phyloP scores from a whole-genome alignment of 2,329 filamentous ascomycete species.

The Trichophyton simii region DNA sequence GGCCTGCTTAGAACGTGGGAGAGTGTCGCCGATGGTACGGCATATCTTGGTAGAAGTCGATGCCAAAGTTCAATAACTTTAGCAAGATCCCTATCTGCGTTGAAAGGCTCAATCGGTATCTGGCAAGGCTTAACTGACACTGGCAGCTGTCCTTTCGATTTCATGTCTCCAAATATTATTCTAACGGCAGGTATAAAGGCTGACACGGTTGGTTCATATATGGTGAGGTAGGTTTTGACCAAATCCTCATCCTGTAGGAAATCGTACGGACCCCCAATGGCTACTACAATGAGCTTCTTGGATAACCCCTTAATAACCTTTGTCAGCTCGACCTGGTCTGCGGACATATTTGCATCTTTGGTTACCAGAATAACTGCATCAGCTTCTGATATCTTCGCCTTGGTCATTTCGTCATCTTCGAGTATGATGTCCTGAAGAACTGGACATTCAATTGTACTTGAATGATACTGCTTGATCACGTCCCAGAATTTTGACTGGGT shows the following conservation, averaged over 20 bases:
- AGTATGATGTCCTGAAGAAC: conserved; percentile 17
- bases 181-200: conserved; percentile 30
- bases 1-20: conserved; percentile 7
- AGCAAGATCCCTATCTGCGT: conserved; percentile 5
- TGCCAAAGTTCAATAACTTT: conserved; percentile 10
- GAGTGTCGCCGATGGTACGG: conserved; percentile 6
- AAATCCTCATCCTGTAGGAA: conserved; percentile 25
- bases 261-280: conserved; percentile 35
- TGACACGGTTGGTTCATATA: conserved; percentile 34
- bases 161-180: conserved; percentile 27
- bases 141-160: conserved; percentile 25
- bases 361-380: conserved; percentile 31
- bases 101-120: conserved; percentile 6
- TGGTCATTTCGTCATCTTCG: conserved; percentile 18
- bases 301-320: conserved; percentile 21
- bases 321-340: conserved; percentile 27
- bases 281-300: conserved; percentile 27
- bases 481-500: background rate
- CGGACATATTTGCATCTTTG: conserved; percentile 28
- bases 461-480: background rate
- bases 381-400: conserved; percentile 23
- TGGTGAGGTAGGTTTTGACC: conserved; percentile 32
- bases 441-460: background rate
- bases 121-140: conserved; percentile 16
- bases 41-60: conserved; percentile 10